Evolutionary conservation across 2,329 filamentous ascomycete species (phyloP).

Genomic region (Fusarium nelsonii): DNA sequence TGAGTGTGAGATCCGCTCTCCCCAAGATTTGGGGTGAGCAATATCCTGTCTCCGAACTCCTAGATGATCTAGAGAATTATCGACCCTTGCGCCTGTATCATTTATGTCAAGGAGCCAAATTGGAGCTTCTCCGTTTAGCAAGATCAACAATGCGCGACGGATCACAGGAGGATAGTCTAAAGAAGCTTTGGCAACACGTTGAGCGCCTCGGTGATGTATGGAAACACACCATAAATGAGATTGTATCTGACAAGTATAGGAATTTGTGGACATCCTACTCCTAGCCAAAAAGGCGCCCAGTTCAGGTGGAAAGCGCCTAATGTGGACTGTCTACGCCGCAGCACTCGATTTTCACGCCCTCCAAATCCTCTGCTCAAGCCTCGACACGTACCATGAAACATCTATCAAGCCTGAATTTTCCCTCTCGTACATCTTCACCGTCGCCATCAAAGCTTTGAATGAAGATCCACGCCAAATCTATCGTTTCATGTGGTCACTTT

Average conservation of each 20-base stretch:
- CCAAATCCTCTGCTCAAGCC: slow-evolving; percentile 19
- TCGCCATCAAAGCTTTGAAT: slow-evolving; percentile 35
- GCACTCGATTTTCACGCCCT: slow-evolving; percentile 40
- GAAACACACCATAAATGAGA: accelerated
- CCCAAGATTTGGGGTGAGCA: slow-evolving; percentile 42
- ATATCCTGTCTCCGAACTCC: slow-evolving; percentile 37
- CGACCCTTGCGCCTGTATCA: slow-evolving; percentile 34
- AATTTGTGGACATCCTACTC: slow-evolving; percentile 39
- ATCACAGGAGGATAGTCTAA: background rate
- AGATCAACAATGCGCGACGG: slow-evolving; percentile 3
- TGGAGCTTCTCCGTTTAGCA: slow-evolving; percentile 32
- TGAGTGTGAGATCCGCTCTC: slow-evolving; percentile 33
- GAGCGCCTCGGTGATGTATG: slow-evolving; percentile 38
- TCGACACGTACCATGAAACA: background rate
- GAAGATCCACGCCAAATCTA: slow-evolving; percentile 38
- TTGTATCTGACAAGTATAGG: slow-evolving; percentile 2
- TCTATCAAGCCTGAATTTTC: background rate
- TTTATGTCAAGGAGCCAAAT: slow-evolving; percentile 38
- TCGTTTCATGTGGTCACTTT: slow-evolving; percentile 44
- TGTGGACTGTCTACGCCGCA: slow-evolving; percentile 43
- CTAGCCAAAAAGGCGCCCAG: slow-evolving; percentile 1
- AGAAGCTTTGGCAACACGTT: slow-evolving; percentile 29
- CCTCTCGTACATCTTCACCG: slow-evolving; percentile 21
- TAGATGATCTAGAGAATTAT: slow-evolving; percentile 43
- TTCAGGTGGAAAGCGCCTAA: slow-evolving; percentile 38